Evolutionary conservation across 2,329 filamentous ascomycete species (phyloP).

Genomic region (Exophiala bonariae): DNA sequence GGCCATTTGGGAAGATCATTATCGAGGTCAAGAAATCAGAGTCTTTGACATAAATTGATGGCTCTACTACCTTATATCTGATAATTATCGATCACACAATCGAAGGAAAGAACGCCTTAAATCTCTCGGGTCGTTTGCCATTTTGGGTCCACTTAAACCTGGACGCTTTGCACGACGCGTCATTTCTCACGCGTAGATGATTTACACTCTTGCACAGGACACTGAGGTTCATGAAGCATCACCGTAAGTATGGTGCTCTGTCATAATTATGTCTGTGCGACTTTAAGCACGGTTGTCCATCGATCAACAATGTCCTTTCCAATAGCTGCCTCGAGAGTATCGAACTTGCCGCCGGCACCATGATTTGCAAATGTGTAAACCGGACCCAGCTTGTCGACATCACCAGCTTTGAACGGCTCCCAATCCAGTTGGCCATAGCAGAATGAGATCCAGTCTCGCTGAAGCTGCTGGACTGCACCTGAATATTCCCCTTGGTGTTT

Average conservation of each 20-base stretch:
- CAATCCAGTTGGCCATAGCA: not conserved
- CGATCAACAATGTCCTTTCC: not conserved
- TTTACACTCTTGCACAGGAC: too few relatives aligned
- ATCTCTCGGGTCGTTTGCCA: too few relatives aligned
- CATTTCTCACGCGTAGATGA: too few relatives aligned
- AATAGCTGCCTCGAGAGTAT: not conserved
- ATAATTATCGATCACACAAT: too few relatives aligned
- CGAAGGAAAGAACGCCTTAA: too few relatives aligned
- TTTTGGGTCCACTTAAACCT: too few relatives aligned
- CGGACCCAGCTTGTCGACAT: not conserved
- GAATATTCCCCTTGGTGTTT: not conserved
- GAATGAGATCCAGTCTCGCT: not conserved
- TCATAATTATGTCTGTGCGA: constrained; percentile 1
- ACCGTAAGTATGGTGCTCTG: too few relatives aligned
- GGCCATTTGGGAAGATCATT: constrained; percentile 44
- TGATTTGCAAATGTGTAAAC: constrained; percentile 2
- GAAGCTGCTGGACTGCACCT: constrained; percentile 1
- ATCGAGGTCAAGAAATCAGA: constrained; percentile 5
- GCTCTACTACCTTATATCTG: too few relatives aligned
- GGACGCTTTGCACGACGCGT: too few relatives aligned
- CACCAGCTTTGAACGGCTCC: not conserved
- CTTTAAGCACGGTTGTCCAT: not conserved
- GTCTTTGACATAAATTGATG: too few relatives aligned
- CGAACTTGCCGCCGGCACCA: not conserved
- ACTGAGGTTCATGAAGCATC: too few relatives aligned